Percentiles rank a stretch among this genome's conserved stretches.
Evolutionary conservation across 139 green algal genomes (phyloP).

Genomic region (Zygnema circumcarinatum): DNA sequence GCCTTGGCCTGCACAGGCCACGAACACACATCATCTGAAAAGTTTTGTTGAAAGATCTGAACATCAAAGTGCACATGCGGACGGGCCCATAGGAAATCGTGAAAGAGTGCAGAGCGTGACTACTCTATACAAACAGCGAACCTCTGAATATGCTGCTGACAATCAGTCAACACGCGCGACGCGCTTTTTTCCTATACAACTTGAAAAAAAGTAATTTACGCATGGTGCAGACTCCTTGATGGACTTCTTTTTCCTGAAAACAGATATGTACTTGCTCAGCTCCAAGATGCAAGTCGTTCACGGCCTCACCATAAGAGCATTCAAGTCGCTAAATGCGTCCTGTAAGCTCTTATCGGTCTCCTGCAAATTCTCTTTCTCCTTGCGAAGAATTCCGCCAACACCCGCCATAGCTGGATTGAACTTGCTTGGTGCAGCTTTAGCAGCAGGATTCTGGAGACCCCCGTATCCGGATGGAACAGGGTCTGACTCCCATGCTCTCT

Average conservation of each 20-base stretch:
- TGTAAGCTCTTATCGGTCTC: conserved; percentile 39
- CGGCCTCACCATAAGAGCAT: conserved; percentile 59
- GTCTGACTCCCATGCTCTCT: conserved; percentile 15
- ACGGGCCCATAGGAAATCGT: neutral
- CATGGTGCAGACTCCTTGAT: too few relatives aligned
- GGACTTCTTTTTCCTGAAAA: too few relatives aligned
- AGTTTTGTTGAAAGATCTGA: neutral
- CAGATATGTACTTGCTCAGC: too few relatives aligned
- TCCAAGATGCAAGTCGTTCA: too few relatives aligned
- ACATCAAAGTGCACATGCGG: neutral
- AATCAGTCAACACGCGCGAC: too few relatives aligned
- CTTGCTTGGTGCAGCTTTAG: neutral
- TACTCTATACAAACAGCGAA: too few relatives aligned
- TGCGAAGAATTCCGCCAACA: conserved; percentile 46
- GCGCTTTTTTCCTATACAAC: too few relatives aligned
- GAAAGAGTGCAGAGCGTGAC: too few relatives aligned
- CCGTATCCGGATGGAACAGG: neutral
- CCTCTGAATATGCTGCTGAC: too few relatives aligned
- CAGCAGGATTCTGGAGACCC: neutral
- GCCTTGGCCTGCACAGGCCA: conserved; percentile 48
- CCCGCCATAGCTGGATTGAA: conserved; percentile 53
- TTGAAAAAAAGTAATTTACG: too few relatives aligned
- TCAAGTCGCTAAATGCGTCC: conserved; percentile 54
- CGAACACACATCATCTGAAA: neutral
- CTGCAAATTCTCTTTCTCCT: conserved; percentile 34